Evolutionary conservation across 2,329 filamentous ascomycete genomes (phyloP), one percentile per base, ranked within the genome.

Genomic region (Annulohypoxylon truncatum): DNA sequence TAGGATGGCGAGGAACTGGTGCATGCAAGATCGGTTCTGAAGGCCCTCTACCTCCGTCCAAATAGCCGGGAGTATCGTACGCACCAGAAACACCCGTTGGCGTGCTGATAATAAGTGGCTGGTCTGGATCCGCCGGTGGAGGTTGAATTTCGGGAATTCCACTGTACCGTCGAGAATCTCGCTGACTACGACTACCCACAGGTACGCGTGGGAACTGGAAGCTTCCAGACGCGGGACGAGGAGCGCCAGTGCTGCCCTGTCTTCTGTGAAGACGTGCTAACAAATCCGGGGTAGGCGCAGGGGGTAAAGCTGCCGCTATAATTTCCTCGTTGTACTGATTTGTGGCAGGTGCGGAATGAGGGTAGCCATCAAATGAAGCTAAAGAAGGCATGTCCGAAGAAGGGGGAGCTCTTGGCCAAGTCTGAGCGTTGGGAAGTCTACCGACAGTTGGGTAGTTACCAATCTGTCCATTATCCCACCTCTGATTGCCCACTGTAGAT

Each of bases 71-170:
- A 1, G 77, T 71, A 61, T 88, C 86, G 67, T 82, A 86, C 0
- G 82, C 84, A 2, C 86, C 86, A 0, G 81, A 78, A 7, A 88
- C 81, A 13, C 87, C 87, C 8, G 78, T 82, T 0, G 86, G 86
- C 2, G 87, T 89, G 75, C 86, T 89, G 74, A 89, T 88, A 57
- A 89, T 89, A 24, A 89, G 79, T 3, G 87, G 86, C 56, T 84
- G 82, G 35, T 88, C 85, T 24, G 84, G 78, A 4, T 73, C 73
- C 13, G 75, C 64, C 10, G 40, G n/a, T 10, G 73, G 63, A 59
- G 72, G 70, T 52, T 62, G 68, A 61, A 71, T 71, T 67, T 69
- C 71, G 66, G 70, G 63, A 40, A 68, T 55, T 61, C 61, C 57
- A 60, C 70, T 69, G 58, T 71, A 67, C 70, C 72, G 74, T 54